These are phyloP conservation scores for Carex parvula DNA, from an alignment of 176 grass and related monocot species.

Conservation along the genomic window DNA sequence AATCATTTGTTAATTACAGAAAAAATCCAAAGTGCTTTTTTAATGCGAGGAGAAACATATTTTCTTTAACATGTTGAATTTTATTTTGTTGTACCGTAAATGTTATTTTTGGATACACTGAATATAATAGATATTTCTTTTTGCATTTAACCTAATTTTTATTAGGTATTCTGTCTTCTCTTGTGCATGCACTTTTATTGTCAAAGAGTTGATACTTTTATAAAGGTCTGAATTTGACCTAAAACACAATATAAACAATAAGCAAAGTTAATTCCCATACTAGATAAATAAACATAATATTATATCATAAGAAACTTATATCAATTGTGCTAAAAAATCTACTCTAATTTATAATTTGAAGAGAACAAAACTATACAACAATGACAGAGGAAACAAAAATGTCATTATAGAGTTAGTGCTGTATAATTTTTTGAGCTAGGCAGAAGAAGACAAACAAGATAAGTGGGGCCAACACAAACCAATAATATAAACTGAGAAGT, in stretches of 20 bases:
- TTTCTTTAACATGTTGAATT: background rate
- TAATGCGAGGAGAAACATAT: background rate
- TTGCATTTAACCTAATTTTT: background rate
- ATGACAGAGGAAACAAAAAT: conserved; percentile 14
- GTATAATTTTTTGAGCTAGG: conserved; percentile 19
- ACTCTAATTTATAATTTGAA: background rate
- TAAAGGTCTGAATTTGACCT: background rate
- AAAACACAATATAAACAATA: background rate
- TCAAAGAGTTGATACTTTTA: background rate
- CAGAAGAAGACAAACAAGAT: conserved; percentile 30
- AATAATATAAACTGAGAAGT: conserved; percentile 23
- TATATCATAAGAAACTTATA: background rate
- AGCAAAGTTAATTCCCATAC: background rate
- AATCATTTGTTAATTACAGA: background rate
- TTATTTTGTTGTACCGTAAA: background rate
- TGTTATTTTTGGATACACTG: background rate
- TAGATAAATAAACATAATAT: background rate
- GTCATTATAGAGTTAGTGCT: conserved; percentile 15
- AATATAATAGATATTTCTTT: background rate
- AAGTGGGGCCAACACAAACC: conserved; percentile 7
- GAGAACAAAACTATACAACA: background rate
- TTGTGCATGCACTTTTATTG: too few relatives aligned
- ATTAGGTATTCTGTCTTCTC: background rate
- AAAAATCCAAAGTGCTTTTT: background rate
- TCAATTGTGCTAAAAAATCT: background rate